These are phyloP conservation scores for Aspergillus ellipticus DNA, from an alignment of 495 filamentous ascomycete species.

Conservation along the genomic window DNA sequence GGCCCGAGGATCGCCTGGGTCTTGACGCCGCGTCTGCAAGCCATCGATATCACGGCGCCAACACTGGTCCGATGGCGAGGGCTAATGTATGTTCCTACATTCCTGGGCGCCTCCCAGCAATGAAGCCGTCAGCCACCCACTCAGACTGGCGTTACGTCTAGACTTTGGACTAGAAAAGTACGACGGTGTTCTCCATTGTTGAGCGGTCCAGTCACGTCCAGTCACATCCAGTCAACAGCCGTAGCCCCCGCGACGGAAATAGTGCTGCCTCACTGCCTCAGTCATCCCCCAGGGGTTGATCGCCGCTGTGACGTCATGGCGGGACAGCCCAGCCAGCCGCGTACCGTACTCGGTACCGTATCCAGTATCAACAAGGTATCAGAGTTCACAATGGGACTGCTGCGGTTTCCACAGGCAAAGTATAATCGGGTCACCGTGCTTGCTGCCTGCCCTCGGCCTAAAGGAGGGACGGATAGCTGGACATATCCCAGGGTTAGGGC, in stretches of 20 bases:
- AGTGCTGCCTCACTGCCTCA: constrained; percentile 9
- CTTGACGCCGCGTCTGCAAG: neutral
- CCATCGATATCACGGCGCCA: neutral
- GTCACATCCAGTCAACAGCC: neutral
- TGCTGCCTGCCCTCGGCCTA: neutral
- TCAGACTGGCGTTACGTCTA: too few relatives aligned
- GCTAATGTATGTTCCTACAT: neutral
- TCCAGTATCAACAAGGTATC: neutral
- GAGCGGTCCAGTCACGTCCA: too few relatives aligned
- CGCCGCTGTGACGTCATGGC: constrained; percentile 10
- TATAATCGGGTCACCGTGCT: neutral
- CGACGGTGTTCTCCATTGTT: too few relatives aligned
- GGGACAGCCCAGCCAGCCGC: neutral
- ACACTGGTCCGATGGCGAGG: neutral
- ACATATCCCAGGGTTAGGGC: neutral
- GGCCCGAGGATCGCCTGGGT: neutral
- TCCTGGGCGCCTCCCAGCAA: neutral
- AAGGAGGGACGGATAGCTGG: neutral
- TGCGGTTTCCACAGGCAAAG: neutral
- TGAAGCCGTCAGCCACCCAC: neutral
- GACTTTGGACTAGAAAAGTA: too few relatives aligned
- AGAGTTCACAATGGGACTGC: neutral
- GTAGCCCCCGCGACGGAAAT: neutral
- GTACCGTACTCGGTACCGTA: neutral
- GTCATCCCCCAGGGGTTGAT: constrained; percentile 1